Percentiles rank a stretch among this genome's conserved stretches.
phyloP scores from a whole-genome alignment of 1,139 yeast species.

The Citeromyces hawaiiensis region DNA sequence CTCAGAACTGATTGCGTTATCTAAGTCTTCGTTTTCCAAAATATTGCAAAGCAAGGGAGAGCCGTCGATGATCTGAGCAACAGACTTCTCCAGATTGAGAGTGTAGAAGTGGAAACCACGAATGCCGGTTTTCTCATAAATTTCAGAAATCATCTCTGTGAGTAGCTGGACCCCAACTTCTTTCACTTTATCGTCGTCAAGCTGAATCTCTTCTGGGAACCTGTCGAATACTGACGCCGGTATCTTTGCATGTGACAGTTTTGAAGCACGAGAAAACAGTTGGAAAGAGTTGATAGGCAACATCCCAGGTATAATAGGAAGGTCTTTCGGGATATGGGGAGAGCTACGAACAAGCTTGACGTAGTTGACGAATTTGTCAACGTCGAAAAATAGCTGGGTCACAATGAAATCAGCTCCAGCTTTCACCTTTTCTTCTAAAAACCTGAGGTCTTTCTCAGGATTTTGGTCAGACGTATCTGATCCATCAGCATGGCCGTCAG shows the following conservation, averaged over 20 bases:
- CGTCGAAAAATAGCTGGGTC: slow-evolving; percentile 76
- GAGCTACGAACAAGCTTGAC: slow-evolving; percentile 21
- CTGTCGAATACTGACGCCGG: slow-evolving; percentile 41
- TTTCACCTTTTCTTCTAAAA: slow-evolving; percentile 66
- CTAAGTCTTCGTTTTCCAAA: slow-evolving; percentile 14
- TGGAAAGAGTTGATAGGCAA: slow-evolving; percentile 93
- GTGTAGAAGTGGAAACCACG: slow-evolving; percentile 87
- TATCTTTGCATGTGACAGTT: slow-evolving; percentile 78
- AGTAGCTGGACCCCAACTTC: slow-evolving; percentile 68
- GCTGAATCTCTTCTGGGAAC: slow-evolving; percentile 43
- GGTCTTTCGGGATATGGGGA: slow-evolving; percentile 19
- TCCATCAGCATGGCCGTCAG: slow-evolving; percentile 92
- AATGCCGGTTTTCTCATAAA: slow-evolving; percentile 40
- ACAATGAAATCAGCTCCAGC: slow-evolving; percentile 93
- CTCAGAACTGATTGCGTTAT: slow-evolving; percentile 11
- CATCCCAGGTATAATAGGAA: slow-evolving; percentile 77
- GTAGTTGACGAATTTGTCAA: slow-evolving; percentile 37
- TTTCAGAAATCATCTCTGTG: slow-evolving; percentile 44
- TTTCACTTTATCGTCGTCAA: slow-evolving; percentile 81
- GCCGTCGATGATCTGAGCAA: slow-evolving; percentile 67
- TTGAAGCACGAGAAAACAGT: slow-evolving; percentile 79
- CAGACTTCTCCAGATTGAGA: slow-evolving; percentile 78
- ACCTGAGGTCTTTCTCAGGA: slow-evolving; percentile 55
- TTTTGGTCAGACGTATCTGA: slow-evolving; percentile 50
- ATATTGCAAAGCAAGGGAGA: slow-evolving; percentile 33